Base-by-base conservation (phyloP, 2,329 filamentous ascomycete genomes). In the Teratosphaeria pseudoeucalypti region DNA sequence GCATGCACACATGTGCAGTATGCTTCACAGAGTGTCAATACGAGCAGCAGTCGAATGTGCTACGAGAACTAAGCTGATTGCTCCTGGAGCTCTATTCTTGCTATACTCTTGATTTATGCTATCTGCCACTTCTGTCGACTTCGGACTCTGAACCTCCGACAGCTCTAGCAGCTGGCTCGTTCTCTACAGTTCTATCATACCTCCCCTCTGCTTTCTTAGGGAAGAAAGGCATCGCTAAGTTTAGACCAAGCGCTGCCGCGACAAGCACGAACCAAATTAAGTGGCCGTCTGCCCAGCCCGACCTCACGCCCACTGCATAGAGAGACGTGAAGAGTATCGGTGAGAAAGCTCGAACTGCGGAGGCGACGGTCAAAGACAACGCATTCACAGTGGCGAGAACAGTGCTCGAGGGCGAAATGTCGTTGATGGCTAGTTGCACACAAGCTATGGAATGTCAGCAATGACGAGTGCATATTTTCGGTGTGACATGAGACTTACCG, bases 361-460 rank as follows among this genome's bases (percentile, higher is more conserved):
- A 85, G 0, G 77, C 73, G 0, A 84, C 67, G 0, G 87, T 86
- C 60, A 92, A 75, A 0, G 83, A 81, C 0, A 90, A 66, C 0
- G 86, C 85, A 65, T 92, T 92, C 32, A 94, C 75, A 0, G 84
- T 90, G 0, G 86, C 88, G 10, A 92, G 76, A 0, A 84, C 81
- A 52, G 78, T 76, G 1, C 83, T 80, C 10, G 79, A 83, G 0
- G 89, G 89, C 0, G 85, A 80, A 2, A 88, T 82, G 60, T 92
- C 87, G 71, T 92, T 92, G 34, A 92, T 69, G 0, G 84, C 84
- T 9, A 92, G 82, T 75, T 92, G 88, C 0, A 86, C 80, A 1
- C 79, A 85, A 0, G 87, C 75, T 77, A 54, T 34, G n/a, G 10
- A 5, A 43, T 11, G 32, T 58, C 55, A 58, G 34, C 49, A 55